phyloP scores from a whole-genome alignment of 2,329 filamentous ascomycete species.

The Aspergillus fumigatus region DNA sequence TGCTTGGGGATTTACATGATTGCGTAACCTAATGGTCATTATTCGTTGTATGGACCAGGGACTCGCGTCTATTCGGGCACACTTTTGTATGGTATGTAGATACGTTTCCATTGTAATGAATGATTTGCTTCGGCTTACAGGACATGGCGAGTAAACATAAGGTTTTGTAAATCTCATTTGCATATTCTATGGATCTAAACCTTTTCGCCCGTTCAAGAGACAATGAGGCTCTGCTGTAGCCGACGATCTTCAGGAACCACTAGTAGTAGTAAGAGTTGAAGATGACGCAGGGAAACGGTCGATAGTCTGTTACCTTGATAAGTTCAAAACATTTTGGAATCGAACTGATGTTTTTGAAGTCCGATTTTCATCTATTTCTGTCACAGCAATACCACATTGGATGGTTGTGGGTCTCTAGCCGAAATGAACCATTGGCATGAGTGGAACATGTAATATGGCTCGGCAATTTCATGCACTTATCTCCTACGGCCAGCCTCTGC shows the following conservation, averaged over 20 bases:
- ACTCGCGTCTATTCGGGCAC: constrained; percentile 5
- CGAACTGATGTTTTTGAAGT: background rate
- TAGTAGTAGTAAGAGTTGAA: background rate
- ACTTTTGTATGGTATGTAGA: constrained; percentile 15
- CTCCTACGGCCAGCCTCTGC: too few relatives aligned
- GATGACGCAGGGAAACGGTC: background rate
- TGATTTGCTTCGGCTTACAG: constrained; percentile 5
- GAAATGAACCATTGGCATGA: too few relatives aligned
- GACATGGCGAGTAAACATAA: background rate
- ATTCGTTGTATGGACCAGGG: constrained; percentile 6
- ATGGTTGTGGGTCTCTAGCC: too few relatives aligned
- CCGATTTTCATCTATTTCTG: too few relatives aligned
- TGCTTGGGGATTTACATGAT: background rate
- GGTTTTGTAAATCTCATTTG: background rate
- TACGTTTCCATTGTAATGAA: constrained; percentile 20
- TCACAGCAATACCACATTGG: too few relatives aligned
- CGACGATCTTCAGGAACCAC: background rate
- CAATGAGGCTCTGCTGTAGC: background rate
- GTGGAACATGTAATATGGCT: too few relatives aligned
- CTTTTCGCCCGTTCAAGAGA: background rate
- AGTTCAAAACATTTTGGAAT: background rate
- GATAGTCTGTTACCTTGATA: background rate
- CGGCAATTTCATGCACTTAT: too few relatives aligned
- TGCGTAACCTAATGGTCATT: constrained; percentile 3
- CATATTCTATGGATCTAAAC: background rate